These are phyloP conservation scores for Takashimella tepidaria DNA, from an alignment of 1,284 basidiomycete genomes.

Conservation along the genomic window DNA sequence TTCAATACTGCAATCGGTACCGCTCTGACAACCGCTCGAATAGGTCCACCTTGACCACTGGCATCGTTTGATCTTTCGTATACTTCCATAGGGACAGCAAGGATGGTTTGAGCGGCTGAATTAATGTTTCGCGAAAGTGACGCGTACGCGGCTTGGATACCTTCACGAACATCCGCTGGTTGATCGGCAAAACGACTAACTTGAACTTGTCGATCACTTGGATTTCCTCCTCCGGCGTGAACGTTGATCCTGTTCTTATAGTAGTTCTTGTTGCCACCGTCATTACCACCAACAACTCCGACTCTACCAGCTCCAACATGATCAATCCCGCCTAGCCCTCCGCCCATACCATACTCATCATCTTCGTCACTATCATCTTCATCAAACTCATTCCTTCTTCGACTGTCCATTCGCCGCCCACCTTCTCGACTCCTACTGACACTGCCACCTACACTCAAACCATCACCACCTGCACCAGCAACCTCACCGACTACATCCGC, in stretches of 20 bases:
- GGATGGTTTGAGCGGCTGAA: slow-evolving; percentile 93
- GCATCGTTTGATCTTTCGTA: slow-evolving; percentile 86
- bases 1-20: slow-evolving; percentile 94
- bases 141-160: slow-evolving; percentile 82
- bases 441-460: neutral
- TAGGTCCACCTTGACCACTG: slow-evolving; percentile 56
- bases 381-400: slow-evolving; percentile 55
- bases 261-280: slow-evolving; percentile 51
- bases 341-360: slow-evolving; percentile 8
- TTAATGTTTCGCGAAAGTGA: slow-evolving; percentile 78
- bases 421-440: neutral
- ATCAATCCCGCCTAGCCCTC: neutral
- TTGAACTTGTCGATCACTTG: no score
- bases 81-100: slow-evolving; percentile 98
- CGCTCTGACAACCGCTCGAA: slow-evolving; percentile 86
- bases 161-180: slow-evolving; percentile 74
- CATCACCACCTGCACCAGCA: slow-evolving; percentile 3
- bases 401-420: slow-evolving; percentile 39
- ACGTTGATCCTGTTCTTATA: no score
- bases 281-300: slow-evolving; percentile 18
- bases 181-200: slow-evolving; percentile 89
- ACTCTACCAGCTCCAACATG: neutral
- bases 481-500: slow-evolving; percentile 1
- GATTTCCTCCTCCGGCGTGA: slow-evolving; percentile 43
- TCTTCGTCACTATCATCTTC: slow-evolving; percentile 10